Base-by-base conservation (phyloP, 495 filamentous ascomycete species). In the Neurospora sp. region DNA sequence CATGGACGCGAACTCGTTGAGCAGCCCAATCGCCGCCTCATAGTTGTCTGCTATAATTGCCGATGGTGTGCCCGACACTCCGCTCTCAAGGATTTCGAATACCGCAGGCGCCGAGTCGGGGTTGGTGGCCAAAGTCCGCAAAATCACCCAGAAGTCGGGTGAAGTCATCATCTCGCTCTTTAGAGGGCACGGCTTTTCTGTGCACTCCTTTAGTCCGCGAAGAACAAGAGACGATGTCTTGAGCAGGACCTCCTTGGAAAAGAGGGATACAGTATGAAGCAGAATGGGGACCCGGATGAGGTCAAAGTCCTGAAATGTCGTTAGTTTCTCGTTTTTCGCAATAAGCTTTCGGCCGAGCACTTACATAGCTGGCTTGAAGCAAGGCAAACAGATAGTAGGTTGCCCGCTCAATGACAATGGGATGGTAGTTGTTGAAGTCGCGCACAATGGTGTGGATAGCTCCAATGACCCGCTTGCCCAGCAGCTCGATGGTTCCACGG, bases 1-100 rank as follows among this genome's bases (percentile, higher is more conserved):
- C 40, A 93, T 92, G 16, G 89, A 91, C 14, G 95, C 92, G 81
- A 97, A 98, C 68, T 94, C 92, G 75, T 97, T 97, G 48, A 98
- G 87, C 68, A 99, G 84, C 12, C 87, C 85, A 38, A 98, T 88
- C 3, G 90, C 90, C 27, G 91, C 89, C 76, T 97, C 94, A 76
- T 98, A 98, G 76, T 99, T 99, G 77, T 99, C 96, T 10, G 93
- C 92, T 31, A 93, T 95, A 37, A 99, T 90, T 7, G 93, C 93
- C 16, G 91, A 88, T 18, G 90, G 89, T 22, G 85, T 82, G 22
- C 85, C 85, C 3, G 88, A 86, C 18, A 90, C 86, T 11, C 91
- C 87, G 70, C 94, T 89, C 76, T 94, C 90, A 2, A 97, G 85
- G 12, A 98, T 89, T 44, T 92, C 89, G 79, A 97, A 98, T 7